Conservation (phyloP, 139 green algal genomes). For the Zygnema cylindricum region DNA sequence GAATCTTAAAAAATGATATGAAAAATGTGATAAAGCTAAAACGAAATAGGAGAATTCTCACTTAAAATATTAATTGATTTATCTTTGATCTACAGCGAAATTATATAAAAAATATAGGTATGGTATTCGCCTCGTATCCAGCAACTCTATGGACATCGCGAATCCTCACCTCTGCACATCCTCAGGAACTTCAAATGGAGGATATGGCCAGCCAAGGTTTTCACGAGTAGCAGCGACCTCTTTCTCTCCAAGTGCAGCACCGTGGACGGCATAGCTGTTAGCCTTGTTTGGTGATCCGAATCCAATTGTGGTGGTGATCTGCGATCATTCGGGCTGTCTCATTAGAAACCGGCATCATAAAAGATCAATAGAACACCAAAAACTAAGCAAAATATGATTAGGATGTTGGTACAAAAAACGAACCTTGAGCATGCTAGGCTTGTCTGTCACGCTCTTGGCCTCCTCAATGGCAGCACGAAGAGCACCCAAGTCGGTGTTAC, state of each 20-base stretch:
- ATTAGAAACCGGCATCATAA: too few species aligned
- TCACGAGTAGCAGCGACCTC: slow-evolving; percentile 93
- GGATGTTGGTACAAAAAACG: slow-evolving; percentile 9
- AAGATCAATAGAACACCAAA: too few species aligned
- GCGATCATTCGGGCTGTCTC: too few species aligned
- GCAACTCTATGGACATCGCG: slow-evolving; percentile 20
- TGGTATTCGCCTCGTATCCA: too few species aligned
- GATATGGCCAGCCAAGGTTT: slow-evolving; percentile 92
- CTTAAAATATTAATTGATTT: too few species aligned
- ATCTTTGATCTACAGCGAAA: too few species aligned
- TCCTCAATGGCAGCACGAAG: slow-evolving; percentile 84
- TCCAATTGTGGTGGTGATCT: slow-evolving; percentile 92
- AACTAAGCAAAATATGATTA: too few species aligned
- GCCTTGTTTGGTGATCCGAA: slow-evolving; percentile 99
- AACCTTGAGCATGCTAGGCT: slow-evolving; percentile 93
- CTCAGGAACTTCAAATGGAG: slow-evolving; percentile 91
- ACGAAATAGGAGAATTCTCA: too few species aligned
- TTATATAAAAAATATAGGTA: not conserved
- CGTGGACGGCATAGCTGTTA: slow-evolving; percentile 95
- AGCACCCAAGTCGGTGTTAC: slow-evolving; percentile 92
- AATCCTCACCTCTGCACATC: slow-evolving; percentile 68
- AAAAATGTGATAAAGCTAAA: too few species aligned
- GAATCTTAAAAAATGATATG: too few species aligned
- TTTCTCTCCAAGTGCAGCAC: slow-evolving; percentile 89
- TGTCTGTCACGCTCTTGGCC: slow-evolving; percentile 92